Evolutionary conservation across 106 monocot species (phyloP).

Genomic region (Dendrobium officinale): DNA sequence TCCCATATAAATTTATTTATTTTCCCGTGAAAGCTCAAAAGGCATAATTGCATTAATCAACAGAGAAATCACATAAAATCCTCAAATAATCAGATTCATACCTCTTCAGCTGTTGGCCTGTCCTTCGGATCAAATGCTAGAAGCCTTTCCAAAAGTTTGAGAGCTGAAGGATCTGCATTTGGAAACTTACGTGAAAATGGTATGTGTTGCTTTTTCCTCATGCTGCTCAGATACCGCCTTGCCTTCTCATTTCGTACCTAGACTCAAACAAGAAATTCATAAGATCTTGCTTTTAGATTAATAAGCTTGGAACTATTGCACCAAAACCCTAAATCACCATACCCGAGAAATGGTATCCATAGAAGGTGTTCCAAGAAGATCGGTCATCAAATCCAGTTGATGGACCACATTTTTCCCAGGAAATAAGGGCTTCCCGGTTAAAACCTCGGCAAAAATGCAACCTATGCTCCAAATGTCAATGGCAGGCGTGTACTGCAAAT

Average conservation of each 20-base stretch:
- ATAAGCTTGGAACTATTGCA: slow-evolving; percentile 2
- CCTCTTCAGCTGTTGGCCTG: slow-evolving; percentile 84
- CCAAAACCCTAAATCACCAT: slow-evolving; percentile 1
- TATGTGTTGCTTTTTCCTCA: slow-evolving; percentile 73
- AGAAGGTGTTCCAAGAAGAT: slow-evolving; percentile 87
- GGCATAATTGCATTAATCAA: neutral
- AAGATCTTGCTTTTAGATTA: neutral
- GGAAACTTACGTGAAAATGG: slow-evolving; percentile 77
- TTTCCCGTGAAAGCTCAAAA: neutral
- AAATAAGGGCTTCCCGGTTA: slow-evolving; percentile 90
- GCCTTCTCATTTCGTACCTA: slow-evolving; percentile 93
- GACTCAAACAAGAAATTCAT: slow-evolving; percentile 1
- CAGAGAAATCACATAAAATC: neutral
- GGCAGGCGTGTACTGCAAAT: slow-evolving; percentile 79
- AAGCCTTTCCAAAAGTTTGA: slow-evolving; percentile 76
- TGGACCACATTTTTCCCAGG: slow-evolving; percentile 95
- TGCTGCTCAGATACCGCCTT: slow-evolving; percentile 65
- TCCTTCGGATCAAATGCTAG: slow-evolving; percentile 90
- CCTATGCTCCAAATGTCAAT: slow-evolving; percentile 99
- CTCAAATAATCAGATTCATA: slow-evolving; percentile 6
- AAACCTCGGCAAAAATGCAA: slow-evolving; percentile 94
- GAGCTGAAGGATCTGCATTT: slow-evolving; percentile 73
- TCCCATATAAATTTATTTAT: neutral
- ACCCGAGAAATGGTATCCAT: slow-evolving; percentile 81
- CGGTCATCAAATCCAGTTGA: slow-evolving; percentile 74